Percentiles rank a stretch among this genome's conserved stretches.
Evolutionary conservation across 495 filamentous ascomycete species (phyloP).

Genomic region (Jackrogersella minutella): DNA sequence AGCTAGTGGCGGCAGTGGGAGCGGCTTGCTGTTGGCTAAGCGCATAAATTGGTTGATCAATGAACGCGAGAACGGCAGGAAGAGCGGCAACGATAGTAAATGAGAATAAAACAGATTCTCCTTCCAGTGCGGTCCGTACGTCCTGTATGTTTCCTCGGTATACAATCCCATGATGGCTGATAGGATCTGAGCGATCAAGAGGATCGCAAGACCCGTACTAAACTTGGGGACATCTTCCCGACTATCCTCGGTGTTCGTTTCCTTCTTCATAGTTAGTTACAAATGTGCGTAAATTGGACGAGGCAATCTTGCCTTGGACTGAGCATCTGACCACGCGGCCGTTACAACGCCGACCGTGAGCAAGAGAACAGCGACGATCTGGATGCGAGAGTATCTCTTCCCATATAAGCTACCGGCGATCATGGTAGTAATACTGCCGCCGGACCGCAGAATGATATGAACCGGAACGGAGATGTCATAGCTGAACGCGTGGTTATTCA

Average conservation of each 20-base stretch:
- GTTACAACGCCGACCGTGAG: constrained; percentile 86
- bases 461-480: constrained; percentile 96
- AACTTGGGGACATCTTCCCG: constrained; percentile 58
- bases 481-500: constrained; percentile 98
- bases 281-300: background rate
- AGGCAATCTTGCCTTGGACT: constrained; percentile 70
- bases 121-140: constrained; percentile 89
- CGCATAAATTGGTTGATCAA: constrained; percentile 59
- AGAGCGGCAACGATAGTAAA: constrained; percentile 75
- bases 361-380: constrained; percentile 78
- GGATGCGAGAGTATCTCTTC: constrained; percentile 80
- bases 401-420: constrained; percentile 83
- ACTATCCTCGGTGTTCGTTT: constrained; percentile 39
- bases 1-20: constrained; percentile 50
- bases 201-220: constrained; percentile 78
- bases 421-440: constrained; percentile 94
- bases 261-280: constrained; percentile 40
- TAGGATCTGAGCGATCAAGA: constrained; percentile 87
- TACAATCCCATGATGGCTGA: constrained; percentile 96
- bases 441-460: constrained; percentile 95
- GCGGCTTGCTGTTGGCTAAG: constrained; percentile 58
- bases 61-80: constrained; percentile 63
- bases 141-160: constrained; percentile 85
- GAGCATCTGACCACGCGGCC: constrained; percentile 87
- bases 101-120: constrained; percentile 97